Evolutionary conservation across 441 rosid genomes (phyloP).

Genomic region (Viola pubescens): DNA sequence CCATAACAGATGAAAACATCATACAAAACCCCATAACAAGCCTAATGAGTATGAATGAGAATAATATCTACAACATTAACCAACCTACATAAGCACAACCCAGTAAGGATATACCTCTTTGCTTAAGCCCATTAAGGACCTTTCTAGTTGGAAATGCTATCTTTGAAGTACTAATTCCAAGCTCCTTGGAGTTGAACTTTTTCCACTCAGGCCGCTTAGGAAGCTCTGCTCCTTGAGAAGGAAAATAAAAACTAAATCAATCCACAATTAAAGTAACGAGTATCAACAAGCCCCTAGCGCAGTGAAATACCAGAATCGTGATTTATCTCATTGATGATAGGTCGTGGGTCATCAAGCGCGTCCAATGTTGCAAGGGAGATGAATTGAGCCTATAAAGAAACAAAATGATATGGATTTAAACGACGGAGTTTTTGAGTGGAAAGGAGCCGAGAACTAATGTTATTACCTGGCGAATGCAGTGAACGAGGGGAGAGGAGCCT

Average conservation of each 20-base stretch:
- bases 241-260: background rate
- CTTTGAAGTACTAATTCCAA: conserved; percentile 56
- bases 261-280: background rate
- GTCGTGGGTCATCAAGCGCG: conserved; percentile 39
- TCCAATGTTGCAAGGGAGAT: conserved; percentile 34
- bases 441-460: background rate
- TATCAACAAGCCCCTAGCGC: conserved; percentile 4
- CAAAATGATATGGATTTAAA: background rate
- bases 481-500: conserved; percentile 24
- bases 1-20: background rate
- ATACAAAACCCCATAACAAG: background rate
- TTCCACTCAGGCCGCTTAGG: conserved; percentile 36
- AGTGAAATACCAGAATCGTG: conserved; percentile 15
- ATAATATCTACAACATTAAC: background rate
- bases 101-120: conserved; percentile 35
- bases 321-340: conserved; percentile 17
- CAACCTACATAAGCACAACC: conserved; percentile 5
- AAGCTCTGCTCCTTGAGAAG: conserved; percentile 18
- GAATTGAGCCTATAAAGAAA: conserved; percentile 31
- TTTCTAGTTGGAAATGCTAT: conserved; percentile 49
- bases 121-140: conserved; percentile 65
- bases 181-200: conserved; percentile 49
- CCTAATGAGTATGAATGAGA: background rate
- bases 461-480: conserved; percentile 37
- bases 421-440: too few relatives aligned